Conservation (phyloP, 352 stramenopile species). For the Phytophthora cryptogea region DNA sequence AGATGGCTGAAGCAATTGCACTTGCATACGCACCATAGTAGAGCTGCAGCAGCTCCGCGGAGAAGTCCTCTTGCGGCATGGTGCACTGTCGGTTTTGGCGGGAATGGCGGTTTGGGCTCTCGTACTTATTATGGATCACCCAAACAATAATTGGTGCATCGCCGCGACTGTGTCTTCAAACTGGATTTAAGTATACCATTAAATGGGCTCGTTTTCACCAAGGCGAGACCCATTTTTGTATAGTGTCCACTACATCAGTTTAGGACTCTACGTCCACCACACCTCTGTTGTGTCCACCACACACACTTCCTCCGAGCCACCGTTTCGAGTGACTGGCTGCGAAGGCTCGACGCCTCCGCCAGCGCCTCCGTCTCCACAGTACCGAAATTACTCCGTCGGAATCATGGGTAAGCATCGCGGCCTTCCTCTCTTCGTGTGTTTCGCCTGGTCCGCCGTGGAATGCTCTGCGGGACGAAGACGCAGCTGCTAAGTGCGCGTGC, state of each 20-base stretch:
- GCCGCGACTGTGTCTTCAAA: too few species aligned
- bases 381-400: conserved; percentile 87
- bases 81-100: background rate
- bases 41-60: conserved; percentile 80
- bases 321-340: conserved; percentile 37
- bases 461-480: conserved; percentile 44
- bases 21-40: conserved; percentile 71
- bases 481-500: conserved; percentile 28
- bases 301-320: background rate
- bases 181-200: too few species aligned
- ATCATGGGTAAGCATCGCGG: conserved; percentile 83
- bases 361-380: conserved; percentile 31
- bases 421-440: conserved; percentile 13
- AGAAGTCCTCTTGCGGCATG: conserved; percentile 84
- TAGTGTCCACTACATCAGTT: background rate
- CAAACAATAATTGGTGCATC: too few species aligned
- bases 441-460: conserved; percentile 27
- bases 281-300: background rate
- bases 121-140: too few species aligned
- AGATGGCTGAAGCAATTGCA: background rate
- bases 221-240: background rate
- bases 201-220: too few species aligned
- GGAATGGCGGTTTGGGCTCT: background rate
- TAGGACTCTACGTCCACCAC: background rate
- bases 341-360: conserved; percentile 24